Conservation (phyloP, 192 early-diverging fungal genomes). For the Podila verticillata region DNA sequence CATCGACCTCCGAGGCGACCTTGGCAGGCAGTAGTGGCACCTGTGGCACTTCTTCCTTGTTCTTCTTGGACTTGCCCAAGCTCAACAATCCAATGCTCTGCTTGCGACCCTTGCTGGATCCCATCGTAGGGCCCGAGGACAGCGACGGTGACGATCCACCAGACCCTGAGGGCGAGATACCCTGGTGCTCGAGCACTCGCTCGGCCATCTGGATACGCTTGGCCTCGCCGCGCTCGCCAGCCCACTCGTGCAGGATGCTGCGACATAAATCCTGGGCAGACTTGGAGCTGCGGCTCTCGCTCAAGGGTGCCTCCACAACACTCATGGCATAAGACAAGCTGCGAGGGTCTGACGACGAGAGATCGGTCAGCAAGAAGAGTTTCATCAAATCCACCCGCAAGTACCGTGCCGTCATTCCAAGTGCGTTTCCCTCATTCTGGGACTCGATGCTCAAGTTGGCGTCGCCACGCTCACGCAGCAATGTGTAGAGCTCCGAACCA, state of each 20-base stretch:
- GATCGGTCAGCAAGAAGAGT: conserved; percentile 36
- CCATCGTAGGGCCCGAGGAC: neutral
- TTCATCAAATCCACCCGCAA: conserved; percentile 39
- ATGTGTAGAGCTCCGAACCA: conserved; percentile 28
- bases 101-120: conserved; percentile 27
- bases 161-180: neutral
- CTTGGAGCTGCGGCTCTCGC: conserved; percentile 31
- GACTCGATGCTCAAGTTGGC: conserved; percentile 35
- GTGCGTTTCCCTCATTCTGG: conserved; percentile 31
- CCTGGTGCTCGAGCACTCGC: conserved; percentile 37
- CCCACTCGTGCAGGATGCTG: conserved; percentile 40
- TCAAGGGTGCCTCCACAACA: conserved; percentile 27
- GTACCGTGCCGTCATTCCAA: conserved; percentile 41
- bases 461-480: conserved; percentile 39
- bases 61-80: conserved; percentile 38
- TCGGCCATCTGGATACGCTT: conserved; percentile 45
- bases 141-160: neutral
- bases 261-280: conserved; percentile 27
- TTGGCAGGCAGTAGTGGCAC: conserved; percentile 23
- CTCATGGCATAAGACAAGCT: conserved; percentile 30
- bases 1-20: conserved; percentile 29
- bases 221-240: conserved; percentile 34
- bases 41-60: conserved; percentile 17
- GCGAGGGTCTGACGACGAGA: conserved; percentile 31
- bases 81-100: conserved; percentile 37